phyloP scores from a whole-genome alignment of 768 basidiomycete genomes.

The Naganishia antarctica region DNA sequence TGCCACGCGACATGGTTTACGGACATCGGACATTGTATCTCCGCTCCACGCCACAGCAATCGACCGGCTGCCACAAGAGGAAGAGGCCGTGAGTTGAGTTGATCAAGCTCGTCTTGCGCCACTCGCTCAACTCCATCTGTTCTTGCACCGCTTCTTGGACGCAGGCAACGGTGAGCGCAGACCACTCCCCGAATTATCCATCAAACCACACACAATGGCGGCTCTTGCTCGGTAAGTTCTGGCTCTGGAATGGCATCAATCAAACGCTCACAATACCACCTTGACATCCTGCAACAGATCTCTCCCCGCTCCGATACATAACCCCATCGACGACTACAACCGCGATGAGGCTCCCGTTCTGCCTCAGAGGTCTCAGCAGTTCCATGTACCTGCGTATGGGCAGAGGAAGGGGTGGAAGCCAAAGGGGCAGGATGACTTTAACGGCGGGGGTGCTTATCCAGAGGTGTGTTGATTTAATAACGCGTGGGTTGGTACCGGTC shows the following conservation, averaged over 20 bases:
- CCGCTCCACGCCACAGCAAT: neutral
- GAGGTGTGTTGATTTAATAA: conserved; percentile 36
- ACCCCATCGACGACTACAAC: conserved; percentile 33
- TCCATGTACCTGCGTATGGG: conserved; percentile 57
- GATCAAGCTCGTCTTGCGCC: too few relatives aligned
- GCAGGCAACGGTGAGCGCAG: too few relatives aligned
- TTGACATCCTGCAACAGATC: conserved; percentile 30
- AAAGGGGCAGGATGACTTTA: conserved; percentile 72
- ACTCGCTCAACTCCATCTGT: too few relatives aligned
- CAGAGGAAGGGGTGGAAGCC: conserved; percentile 83
- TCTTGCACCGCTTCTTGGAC: too few relatives aligned
- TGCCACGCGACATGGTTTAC: conserved; percentile 1
- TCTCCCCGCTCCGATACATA: conserved; percentile 46
- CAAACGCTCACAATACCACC: neutral
- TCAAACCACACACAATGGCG: conserved; percentile 51
- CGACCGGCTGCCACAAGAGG: neutral
- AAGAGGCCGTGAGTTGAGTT: too few relatives aligned
- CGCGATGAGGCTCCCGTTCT: neutral
- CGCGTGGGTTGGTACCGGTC: neutral
- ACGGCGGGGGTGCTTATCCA: conserved; percentile 51
- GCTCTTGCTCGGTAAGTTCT: conserved; percentile 68
- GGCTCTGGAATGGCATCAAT: neutral
- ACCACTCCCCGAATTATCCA: too few relatives aligned
- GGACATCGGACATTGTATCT: neutral
- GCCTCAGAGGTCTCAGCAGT: conserved; percentile 17